Evolutionary conservation across 1,139 yeast species (phyloP).

Genomic region (Kurtzmaniella natalensis): DNA sequence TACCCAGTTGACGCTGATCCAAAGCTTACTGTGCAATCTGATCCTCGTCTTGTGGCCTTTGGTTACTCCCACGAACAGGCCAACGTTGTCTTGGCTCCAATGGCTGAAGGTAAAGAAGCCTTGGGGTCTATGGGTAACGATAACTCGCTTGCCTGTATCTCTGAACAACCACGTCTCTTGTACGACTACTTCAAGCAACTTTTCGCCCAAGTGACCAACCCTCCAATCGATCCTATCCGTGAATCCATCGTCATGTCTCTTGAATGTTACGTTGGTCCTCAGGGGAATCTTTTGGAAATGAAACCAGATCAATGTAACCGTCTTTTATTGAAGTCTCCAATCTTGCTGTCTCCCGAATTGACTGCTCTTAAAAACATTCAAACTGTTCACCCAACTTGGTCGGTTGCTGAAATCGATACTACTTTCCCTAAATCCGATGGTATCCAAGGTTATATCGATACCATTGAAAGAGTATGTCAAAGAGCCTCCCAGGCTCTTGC

Average conservation of each 20-base stretch:
- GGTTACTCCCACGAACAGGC: slow-evolving; percentile 94
- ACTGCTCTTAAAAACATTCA: slow-evolving; percentile 69
- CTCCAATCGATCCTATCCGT: slow-evolving; percentile 97
- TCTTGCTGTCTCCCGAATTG: slow-evolving; percentile 69
- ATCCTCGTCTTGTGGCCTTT: slow-evolving; percentile 79
- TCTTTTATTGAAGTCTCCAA: slow-evolving; percentile 76
- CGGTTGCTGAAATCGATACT: slow-evolving; percentile 75
- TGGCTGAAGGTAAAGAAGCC: slow-evolving; percentile 96
- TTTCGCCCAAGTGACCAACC: slow-evolving; percentile 97
- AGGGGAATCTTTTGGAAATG: slow-evolving; percentile 92
- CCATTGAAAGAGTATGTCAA: slow-evolving; percentile 82
- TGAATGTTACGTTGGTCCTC: slow-evolving; percentile 97
- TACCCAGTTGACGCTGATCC: slow-evolving; percentile 14
- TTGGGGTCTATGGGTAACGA: slow-evolving; percentile 99
- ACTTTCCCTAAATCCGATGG: slow-evolving; percentile 87
- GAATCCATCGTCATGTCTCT: slow-evolving; percentile 96
- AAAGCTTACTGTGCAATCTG: slow-evolving; percentile 57
- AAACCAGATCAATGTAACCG: slow-evolving; percentile 89
- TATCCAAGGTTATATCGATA: slow-evolving; percentile 74
- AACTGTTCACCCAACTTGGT: slow-evolving; percentile 81
- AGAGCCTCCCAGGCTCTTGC: slow-evolving; percentile 86
- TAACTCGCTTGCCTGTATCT: slow-evolving; percentile 91
- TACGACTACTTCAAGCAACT: slow-evolving; percentile 95
- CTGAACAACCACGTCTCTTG: slow-evolving; percentile 85
- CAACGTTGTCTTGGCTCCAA: slow-evolving; percentile 78